Conservation (phyloP, 2,329 filamentous ascomycete species). For the Dactylellina sp. region DNA sequence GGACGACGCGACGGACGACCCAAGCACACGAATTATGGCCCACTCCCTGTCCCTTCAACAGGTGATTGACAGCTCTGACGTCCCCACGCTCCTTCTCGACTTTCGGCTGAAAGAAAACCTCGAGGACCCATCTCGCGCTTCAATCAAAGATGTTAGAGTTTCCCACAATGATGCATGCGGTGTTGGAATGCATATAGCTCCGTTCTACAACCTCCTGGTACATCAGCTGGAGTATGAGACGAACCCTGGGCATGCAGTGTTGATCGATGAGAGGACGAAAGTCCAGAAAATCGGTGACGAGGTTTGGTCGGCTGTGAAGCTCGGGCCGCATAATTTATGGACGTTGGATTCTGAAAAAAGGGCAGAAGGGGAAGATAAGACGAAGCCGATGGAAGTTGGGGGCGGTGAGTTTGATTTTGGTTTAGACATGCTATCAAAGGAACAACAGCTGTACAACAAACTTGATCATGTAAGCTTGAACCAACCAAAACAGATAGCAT, state of each 20-base stretch:
- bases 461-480: slow-evolving; percentile 33
- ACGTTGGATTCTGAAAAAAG: slow-evolving; percentile 3
- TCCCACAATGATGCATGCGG: slow-evolving; percentile 19
- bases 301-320: slow-evolving; percentile 1
- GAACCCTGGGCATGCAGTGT: background rate
- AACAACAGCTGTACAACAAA: slow-evolving; percentile 34
- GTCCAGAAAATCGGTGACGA: background rate
- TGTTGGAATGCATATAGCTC: background rate
- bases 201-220: slow-evolving; percentile 10
- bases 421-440: background rate
- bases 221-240: slow-evolving; percentile 1
- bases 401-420: background rate
- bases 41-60: slow-evolving; percentile 5
- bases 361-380: background rate
- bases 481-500: background rate
- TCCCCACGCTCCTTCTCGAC: slow-evolving; percentile 27
- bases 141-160: slow-evolving; percentile 13
- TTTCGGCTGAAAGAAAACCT: slow-evolving; percentile 22
- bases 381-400: no score
- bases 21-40: background rate
- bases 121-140: slow-evolving; percentile 5
- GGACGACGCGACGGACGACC: no score
- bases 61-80: slow-evolving; percentile 28
- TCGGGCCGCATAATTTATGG: slow-evolving; percentile 37
- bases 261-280: slow-evolving; percentile 1